Evolutionary conservation across 1,284 basidiomycete genomes (phyloP), one percentile per base, ranked within the genome.

Genomic region (Agroathelia rolfsii): DNA sequence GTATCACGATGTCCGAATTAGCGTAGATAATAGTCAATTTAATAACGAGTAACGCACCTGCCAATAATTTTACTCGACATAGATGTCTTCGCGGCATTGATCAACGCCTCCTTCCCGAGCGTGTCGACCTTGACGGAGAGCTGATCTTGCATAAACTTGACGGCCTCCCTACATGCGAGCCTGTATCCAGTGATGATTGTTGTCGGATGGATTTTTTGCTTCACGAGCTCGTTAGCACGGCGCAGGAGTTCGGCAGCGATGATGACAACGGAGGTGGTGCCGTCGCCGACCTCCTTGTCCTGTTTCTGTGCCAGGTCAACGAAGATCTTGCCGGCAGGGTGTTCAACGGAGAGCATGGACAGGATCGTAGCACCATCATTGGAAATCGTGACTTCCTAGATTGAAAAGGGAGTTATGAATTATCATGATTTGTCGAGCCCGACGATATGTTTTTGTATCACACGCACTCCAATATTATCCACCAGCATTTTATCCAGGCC

Each of bases 11-110:
- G 17, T 30, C 28, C 32, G 26, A 34, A 19, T n/a, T n/a, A n/a
- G n/a, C 34, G 36, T 30, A 27, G 39, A 24, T 18, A 18, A 33
- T 17, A 25, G 5, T 37, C 14, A 32, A 7, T 11, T 14, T 23
- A 29, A 36, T 19, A 23, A 26, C n/a, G n/a, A 36, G 34, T 26
- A 7, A 70, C 83, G 57, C 58, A 94, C 92, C 78, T 87, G 53
- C 90, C 86, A 45, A 99, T 92, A 57, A 99, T 90, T 65, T 99
- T 99, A 58, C 92, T 96, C 46, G 90, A 82, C 95, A 99, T 98
- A 44, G 85, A 92, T 28, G 95, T 99, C 69, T 95, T 98, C 37
- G 95, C 95, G 18, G 90, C 86, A 61, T 96, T 99, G 58, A 98
- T 68, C 52, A 99, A 62, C 24, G 89, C 88, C 33, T 97, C 94